phyloP scores from a whole-genome alignment of 768 basidiomycete genomes.

The Candolleomyces eurysporus region DNA sequence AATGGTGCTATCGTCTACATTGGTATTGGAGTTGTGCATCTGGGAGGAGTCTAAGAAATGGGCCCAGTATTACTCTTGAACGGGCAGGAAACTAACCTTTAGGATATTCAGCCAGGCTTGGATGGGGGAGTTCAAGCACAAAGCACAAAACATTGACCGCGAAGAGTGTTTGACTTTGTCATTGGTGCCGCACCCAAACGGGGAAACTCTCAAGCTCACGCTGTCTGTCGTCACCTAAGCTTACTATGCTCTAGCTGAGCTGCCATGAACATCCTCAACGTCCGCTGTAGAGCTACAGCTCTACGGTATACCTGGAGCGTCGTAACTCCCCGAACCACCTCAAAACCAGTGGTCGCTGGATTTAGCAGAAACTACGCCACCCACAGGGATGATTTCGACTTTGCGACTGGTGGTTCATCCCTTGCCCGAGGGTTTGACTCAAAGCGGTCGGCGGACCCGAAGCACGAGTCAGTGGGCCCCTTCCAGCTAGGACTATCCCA shows the following conservation, averaged over 20 bases:
- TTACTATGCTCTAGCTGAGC: not conserved
- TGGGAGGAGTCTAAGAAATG: no score
- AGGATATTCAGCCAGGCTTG: no score
- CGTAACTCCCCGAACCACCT: not conserved
- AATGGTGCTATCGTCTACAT: no score
- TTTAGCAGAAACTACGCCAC: slow-evolving; percentile 43
- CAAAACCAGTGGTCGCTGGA: not conserved
- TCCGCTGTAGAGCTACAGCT: slow-evolving; percentile 1
- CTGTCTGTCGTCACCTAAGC: no score
- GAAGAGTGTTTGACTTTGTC: not conserved
- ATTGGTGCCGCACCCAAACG: no score
- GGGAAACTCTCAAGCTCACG: no score
- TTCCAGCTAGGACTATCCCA: slow-evolving; percentile 73
- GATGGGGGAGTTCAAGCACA: no score
- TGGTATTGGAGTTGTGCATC: no score
- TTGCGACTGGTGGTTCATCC: slow-evolving; percentile 42
- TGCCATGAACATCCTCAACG: slow-evolving; percentile 8
- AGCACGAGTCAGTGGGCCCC: slow-evolving; percentile 69
- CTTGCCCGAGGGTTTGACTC: slow-evolving; percentile 68
- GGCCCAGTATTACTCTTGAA: no score
- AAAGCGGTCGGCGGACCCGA: slow-evolving; percentile 40
- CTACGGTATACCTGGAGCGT: slow-evolving; percentile 1
- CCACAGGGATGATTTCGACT: slow-evolving; percentile 38
- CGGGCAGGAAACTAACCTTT: no score
- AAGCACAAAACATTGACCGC: no score